These are phyloP conservation scores for Neurospora sp. DNA, from an alignment of 495 filamentous ascomycete species.

Conservation along the genomic window DNA sequence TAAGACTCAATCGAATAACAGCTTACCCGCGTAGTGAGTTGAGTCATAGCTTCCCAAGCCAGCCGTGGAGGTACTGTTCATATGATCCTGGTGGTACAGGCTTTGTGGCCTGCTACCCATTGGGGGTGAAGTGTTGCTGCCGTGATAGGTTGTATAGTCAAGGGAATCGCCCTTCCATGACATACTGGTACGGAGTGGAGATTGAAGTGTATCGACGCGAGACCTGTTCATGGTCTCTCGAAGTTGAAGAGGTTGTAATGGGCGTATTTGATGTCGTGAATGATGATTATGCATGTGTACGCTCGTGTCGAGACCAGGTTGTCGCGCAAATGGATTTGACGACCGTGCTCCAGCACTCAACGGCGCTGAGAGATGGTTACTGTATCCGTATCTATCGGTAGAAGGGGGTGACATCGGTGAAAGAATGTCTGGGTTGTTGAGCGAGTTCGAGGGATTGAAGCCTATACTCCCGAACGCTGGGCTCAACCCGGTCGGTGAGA, in stretches of 20 bases:
- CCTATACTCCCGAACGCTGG: conserved; percentile 52
- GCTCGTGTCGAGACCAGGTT: conserved; percentile 37
- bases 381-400: conserved; percentile 42
- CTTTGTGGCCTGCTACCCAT: conserved; percentile 32
- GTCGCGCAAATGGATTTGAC: conserved; percentile 45
- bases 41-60: conserved; percentile 37
- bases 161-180: conserved; percentile 52
- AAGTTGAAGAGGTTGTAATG: conserved; percentile 48
- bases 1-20: background rate
- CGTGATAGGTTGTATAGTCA: conserved; percentile 41
- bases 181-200: conserved; percentile 49
- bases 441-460: conserved; percentile 40
- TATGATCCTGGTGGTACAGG: conserved; percentile 22
- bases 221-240: conserved; percentile 50
- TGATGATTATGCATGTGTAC: conserved; percentile 35
- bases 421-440: conserved; percentile 40
- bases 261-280: conserved; percentile 32
- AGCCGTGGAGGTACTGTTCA: conserved; percentile 11
- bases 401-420: conserved; percentile 43
- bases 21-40: conserved; percentile 43
- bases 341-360: conserved; percentile 39
- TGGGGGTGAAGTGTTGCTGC: conserved; percentile 31
- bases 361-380: conserved; percentile 36
- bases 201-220: conserved; percentile 47
- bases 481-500: conserved; percentile 51